A percentile compares a stretch with the other conserved stretches of the same genome.
phyloP scores from a whole-genome alignment of 345 rosid genomes.

The Heritiera fomes region DNA sequence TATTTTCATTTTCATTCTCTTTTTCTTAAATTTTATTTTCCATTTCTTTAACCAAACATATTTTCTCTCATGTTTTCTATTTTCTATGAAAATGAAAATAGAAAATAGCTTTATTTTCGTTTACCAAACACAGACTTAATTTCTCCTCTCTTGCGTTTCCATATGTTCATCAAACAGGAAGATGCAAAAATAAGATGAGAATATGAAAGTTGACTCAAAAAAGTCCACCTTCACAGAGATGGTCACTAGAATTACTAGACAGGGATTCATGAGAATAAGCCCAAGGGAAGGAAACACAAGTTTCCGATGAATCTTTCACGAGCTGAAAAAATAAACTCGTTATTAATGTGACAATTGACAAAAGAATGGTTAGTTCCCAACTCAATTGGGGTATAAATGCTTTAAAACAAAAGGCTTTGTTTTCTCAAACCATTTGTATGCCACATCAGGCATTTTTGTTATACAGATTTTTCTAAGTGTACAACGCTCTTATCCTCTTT shows the following conservation, averaged over 20 bases:
- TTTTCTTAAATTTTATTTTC: too few species aligned
- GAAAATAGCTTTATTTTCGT: too few species aligned
- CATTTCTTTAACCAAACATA: too few species aligned
- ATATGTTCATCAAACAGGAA: too few species aligned
- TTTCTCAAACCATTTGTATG: slow-evolving; percentile 8
- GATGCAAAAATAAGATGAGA: background rate
- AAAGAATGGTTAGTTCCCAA: slow-evolving; percentile 25
- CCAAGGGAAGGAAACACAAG: background rate
- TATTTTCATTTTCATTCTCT: too few species aligned
- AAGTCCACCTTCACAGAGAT: too few species aligned
- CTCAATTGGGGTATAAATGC: slow-evolving; percentile 19
- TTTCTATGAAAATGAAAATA: too few species aligned
- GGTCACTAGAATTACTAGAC: background rate
- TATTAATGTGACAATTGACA: slow-evolving; percentile 16
- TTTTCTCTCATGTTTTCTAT: too few species aligned
- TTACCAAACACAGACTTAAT: too few species aligned
- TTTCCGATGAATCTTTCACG: background rate
- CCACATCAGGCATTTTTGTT: slow-evolving; percentile 16
- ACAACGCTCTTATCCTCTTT: background rate
- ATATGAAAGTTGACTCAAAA: too few species aligned
- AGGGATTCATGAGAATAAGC: background rate
- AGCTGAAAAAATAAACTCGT: slow-evolving; percentile 8
- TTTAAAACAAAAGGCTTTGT: background rate
- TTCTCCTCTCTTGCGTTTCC: too few species aligned
- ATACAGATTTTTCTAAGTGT: slow-evolving; percentile 5